Evolutionary conservation across 768 basidiomycete genomes (phyloP), one percentile per base, ranked within the genome.

Genomic region (Heimioporus sp.): DNA sequence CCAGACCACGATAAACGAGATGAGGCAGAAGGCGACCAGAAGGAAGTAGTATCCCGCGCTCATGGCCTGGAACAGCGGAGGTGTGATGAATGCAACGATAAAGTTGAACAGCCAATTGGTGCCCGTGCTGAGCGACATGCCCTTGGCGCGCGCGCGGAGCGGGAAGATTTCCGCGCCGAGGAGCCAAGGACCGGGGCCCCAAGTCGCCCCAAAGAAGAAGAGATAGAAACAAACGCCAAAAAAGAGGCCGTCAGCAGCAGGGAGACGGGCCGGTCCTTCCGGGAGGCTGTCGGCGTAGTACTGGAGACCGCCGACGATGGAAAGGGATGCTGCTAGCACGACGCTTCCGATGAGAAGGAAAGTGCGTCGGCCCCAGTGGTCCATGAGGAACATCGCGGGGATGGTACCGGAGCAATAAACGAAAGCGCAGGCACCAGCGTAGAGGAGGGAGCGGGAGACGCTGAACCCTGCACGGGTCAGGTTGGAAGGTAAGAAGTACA

Each of bases 401-500:
- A 82, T 65, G 17, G 80, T 79, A 28, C 74, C 80, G 16, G 71
- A 65, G 53, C 76, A 79, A 46, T 78, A 80, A 16, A 81, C 57
- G 16, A 80, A 49, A 15, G 78, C 73, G 51, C 77, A 78, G 19
- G 73, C 72, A 28, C 75, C 73, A 2, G 78, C 72, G 53, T 74
- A 80, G 44, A 80, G 69, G 41, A 80, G 62, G 10, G 78, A 72
- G 9, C 66, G 71, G 21, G 71, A 62, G 37, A 74, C 65, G 20
- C 66, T 67, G 66, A 80, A 80, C 12, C 80, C 79, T 3, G 79
- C 76, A 19, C 77, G 74, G 5, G 75, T 73, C 52, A 81, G 67
- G 52, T 76, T 79, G 52, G 75, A 75, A 10, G 81, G 81, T 11
- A 83, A 69, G 60, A 79, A 82, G 58, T 83, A 83, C 21, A 83